Percentiles rank a stretch among this genome's conserved stretches.
Conservation (phyloP, 306 rosid species). For the Rosa persica region DNA sequence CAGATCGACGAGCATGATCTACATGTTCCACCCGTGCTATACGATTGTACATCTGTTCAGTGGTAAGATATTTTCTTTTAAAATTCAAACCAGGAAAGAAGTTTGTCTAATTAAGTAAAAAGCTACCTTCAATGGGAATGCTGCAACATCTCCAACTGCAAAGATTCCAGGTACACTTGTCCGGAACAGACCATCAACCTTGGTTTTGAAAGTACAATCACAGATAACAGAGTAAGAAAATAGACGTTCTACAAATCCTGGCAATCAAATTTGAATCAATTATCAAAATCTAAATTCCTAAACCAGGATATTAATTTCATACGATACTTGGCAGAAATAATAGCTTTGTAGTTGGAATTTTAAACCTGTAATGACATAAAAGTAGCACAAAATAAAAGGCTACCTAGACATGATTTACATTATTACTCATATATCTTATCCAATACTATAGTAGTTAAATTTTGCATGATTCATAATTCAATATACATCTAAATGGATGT, state of each 20-base stretch:
- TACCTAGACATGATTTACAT: neutral
- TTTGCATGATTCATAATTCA: neutral
- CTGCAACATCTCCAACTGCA: slow-evolving; percentile 89
- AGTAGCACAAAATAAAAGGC: neutral
- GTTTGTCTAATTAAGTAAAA: slow-evolving; percentile 20
- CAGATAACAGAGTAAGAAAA: neutral
- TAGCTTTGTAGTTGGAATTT: neutral
- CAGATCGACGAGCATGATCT: slow-evolving; percentile 95
- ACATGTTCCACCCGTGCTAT: slow-evolving; percentile 84
- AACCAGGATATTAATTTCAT: neutral
- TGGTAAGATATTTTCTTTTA: slow-evolving; percentile 19
- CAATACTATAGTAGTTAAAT: neutral
- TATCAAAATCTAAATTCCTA: neutral
- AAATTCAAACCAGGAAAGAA: slow-evolving; percentile 9
- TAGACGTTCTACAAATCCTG: neutral
- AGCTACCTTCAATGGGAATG: slow-evolving; percentile 80
- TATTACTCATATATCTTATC: neutral
- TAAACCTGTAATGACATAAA: neutral
- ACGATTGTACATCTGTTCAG: slow-evolving; percentile 75
- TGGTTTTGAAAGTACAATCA: slow-evolving; percentile 26
- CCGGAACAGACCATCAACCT: slow-evolving; percentile 89
- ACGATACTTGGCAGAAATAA: neutral
- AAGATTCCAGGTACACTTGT: slow-evolving; percentile 78
- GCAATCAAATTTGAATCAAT: neutral
- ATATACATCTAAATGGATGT: neutral